Percentiles rank a stretch among this genome's conserved stretches.
phyloP scores from a whole-genome alignment of 2,329 filamentous ascomycete species.

The Neocatenulostroma microsporum region DNA sequence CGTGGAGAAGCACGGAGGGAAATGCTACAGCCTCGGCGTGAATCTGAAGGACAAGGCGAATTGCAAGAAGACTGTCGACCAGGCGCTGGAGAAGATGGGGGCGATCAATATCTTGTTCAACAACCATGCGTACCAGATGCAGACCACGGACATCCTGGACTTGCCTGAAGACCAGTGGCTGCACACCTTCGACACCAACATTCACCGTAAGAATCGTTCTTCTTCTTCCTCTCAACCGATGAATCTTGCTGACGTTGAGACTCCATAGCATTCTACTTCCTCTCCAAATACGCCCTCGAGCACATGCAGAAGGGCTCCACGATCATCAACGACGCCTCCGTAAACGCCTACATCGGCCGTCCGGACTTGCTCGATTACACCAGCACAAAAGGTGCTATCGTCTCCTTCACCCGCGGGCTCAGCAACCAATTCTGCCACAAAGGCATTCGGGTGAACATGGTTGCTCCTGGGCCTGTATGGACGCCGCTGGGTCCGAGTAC shows the following conservation, averaged over 20 bases:
- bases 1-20: conserved; percentile 59
- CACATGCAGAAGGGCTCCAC: conserved; percentile 67
- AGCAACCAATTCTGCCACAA: conserved; percentile 65
- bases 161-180: conserved; percentile 72
- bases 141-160: conserved; percentile 62
- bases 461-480: conserved; percentile 74
- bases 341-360: conserved; percentile 75
- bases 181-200: conserved; percentile 73
- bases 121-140: conserved; percentile 67
- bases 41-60: conserved; percentile 60
- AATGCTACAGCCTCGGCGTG: conserved; percentile 56
- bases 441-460: conserved; percentile 67
- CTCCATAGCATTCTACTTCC: conserved; percentile 55
- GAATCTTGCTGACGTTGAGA: conserved; percentile 5
- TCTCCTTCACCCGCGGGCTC: conserved; percentile 69
- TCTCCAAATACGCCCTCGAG: conserved; percentile 67
- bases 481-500: conserved; percentile 67
- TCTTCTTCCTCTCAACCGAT: neutral
- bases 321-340: conserved; percentile 80
- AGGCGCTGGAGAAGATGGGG: conserved; percentile 57
- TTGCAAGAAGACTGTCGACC: conserved; percentile 62
- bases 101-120: conserved; percentile 67
- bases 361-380: conserved; percentile 78
- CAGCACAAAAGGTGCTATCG: conserved; percentile 67
- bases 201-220: conserved; percentile 53